Conservation (phyloP, 257 asterid species). For the Ocimum tenuiflorum region DNA sequence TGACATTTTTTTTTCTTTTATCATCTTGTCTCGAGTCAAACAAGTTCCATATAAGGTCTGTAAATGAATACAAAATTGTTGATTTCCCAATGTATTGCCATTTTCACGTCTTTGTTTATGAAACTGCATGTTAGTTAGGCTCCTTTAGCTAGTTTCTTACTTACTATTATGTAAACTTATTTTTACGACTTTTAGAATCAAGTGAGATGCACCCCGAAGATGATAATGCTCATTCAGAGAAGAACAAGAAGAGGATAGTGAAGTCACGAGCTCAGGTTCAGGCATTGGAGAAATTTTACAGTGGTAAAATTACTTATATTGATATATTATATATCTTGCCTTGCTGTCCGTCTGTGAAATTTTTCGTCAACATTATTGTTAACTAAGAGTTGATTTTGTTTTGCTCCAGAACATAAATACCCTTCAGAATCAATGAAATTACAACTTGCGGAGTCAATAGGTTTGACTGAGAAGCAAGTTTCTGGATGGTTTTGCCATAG, state of each 20-base stretch:
- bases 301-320: conserved; percentile 36
- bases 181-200: conserved; percentile 30
- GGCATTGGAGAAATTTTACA: conserved; percentile 69
- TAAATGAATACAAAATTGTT: not conserved
- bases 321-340: not conserved
- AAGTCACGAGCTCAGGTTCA: conserved; percentile 66
- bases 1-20: not conserved
- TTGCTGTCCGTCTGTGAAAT: not conserved
- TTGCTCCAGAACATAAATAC: conserved; percentile 71
- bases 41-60: not conserved
- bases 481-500: conserved; percentile 98
- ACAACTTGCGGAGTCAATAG: conserved; percentile 63
- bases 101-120: not conserved
- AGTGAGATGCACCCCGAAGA: conserved; percentile 54
- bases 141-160: not conserved
- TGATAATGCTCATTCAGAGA: conserved; percentile 51
- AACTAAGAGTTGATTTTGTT: not conserved
- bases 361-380: not conserved
- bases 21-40: too few species aligned
- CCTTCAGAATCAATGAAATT: conserved; percentile 68
- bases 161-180: not conserved
- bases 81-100: not conserved
- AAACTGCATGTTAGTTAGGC: not conserved
- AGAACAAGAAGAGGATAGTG: conserved; percentile 63
- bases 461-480: conserved; percentile 89